A percentile compares a stretch with the other conserved stretches of the same genome.
These are phyloP conservation scores for Erysimum cheiranthoides DNA, from an alignment of 345 rosid species.

Conservation along the genomic window DNA sequence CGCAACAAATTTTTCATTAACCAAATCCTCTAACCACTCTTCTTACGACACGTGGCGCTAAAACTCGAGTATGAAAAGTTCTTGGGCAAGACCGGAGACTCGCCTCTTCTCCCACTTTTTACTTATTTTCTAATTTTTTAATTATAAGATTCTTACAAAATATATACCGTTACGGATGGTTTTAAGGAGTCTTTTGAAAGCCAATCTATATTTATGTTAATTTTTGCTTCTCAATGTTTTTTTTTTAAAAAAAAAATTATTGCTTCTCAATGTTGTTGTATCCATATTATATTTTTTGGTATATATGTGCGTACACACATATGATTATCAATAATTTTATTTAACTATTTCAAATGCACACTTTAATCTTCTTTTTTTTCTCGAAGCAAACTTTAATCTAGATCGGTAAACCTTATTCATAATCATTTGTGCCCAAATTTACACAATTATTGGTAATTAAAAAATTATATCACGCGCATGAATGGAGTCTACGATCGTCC, in stretches of 20 bases:
- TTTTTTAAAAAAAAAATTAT: too few species aligned
- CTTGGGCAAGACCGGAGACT: too few species aligned
- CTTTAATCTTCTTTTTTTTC: not conserved
- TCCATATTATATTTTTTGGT: not conserved
- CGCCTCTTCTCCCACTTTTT: too few species aligned
- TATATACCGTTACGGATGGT: too few species aligned
- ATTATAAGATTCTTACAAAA: too few species aligned
- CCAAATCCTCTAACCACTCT: too few species aligned
- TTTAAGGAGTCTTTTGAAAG: not conserved
- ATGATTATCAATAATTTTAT: not conserved
- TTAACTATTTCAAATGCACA: not conserved
- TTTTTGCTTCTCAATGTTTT: not conserved
- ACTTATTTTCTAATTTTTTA: too few species aligned
- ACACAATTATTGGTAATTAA: not conserved
- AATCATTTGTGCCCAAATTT: not conserved
- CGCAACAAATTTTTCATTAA: too few species aligned
- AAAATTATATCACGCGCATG: slow-evolving; percentile 8
- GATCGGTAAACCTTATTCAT: not conserved
- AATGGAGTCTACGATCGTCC: slow-evolving; percentile 16
- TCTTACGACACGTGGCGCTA: too few species aligned
- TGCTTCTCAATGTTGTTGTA: too few species aligned
- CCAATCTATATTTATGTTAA: not conserved
- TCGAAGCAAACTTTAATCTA: not conserved
- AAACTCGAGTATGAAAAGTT: too few species aligned
- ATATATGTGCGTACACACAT: not conserved